These are phyloP conservation scores for Opeltia flavorubescens DNA, from an alignment of 495 filamentous ascomycete species.

Conservation along the genomic window DNA sequence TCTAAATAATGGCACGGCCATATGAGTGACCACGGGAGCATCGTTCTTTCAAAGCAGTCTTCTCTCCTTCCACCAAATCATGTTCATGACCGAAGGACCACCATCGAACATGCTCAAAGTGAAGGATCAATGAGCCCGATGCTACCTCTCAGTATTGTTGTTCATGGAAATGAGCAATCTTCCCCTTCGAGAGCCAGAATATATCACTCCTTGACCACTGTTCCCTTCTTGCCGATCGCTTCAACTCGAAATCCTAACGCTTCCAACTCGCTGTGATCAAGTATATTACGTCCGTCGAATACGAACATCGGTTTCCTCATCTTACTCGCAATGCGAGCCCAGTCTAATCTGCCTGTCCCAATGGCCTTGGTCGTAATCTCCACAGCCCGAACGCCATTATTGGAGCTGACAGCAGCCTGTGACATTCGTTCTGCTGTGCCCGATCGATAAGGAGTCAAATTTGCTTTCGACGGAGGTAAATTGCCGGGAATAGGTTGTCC, in stretches of 20 bases:
- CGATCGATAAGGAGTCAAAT: not conserved
- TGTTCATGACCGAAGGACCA: too few species aligned
- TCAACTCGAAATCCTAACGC: slow-evolving; percentile 35
- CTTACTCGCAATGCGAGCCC: slow-evolving; percentile 32
- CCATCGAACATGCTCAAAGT: too few species aligned
- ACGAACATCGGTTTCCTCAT: slow-evolving; percentile 58
- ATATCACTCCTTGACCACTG: not conserved
- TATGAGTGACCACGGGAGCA: too few species aligned
- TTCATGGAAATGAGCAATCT: too few species aligned
- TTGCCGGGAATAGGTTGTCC: too few species aligned
- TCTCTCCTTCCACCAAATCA: too few species aligned
- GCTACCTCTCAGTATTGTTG: too few species aligned
- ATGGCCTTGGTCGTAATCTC: slow-evolving; percentile 8
- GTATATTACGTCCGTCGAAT: slow-evolving; percentile 55
- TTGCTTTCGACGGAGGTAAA: not conserved
- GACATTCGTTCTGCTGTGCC: not conserved
- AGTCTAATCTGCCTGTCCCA: slow-evolving; percentile 29
- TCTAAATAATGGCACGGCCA: too few species aligned
- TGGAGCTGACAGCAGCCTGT: not conserved
- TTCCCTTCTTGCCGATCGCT: slow-evolving; percentile 13
- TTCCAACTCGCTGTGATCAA: slow-evolving; percentile 41
- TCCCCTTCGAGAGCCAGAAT: too few species aligned
- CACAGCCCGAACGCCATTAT: not conserved
- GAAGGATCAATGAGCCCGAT: too few species aligned
- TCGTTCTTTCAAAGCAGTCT: too few species aligned